Conservation (phyloP, 2,329 filamentous ascomycete genomes). For the Pseudogymnoascus sp. region DNA sequence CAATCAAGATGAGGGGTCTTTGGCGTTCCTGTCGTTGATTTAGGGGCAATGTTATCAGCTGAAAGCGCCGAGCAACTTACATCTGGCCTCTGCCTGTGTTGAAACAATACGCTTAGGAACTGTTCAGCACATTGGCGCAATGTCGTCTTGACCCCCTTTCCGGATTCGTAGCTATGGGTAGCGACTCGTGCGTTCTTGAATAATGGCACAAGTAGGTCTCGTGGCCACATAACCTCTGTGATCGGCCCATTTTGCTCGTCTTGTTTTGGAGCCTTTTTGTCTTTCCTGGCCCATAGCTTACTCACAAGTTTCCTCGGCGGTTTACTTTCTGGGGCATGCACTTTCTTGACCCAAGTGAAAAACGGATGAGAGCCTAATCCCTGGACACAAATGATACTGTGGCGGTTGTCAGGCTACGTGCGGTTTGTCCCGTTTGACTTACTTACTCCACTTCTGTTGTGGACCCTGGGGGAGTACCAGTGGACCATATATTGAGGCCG, state of each 20-base stretch:
- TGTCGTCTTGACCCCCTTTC: slow-evolving; percentile 14
- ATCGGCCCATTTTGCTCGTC: slow-evolving; percentile 1
- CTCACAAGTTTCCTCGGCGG: slow-evolving; percentile 8
- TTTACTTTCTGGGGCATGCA: not conserved
- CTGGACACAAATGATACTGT: slow-evolving; percentile 17
- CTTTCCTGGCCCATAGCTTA: slow-evolving; percentile 12
- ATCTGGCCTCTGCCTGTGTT: slow-evolving; percentile 14
- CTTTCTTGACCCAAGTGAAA: slow-evolving; percentile 17
- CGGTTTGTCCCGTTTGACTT: not conserved
- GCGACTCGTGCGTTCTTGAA: slow-evolving; percentile 17
- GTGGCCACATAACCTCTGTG: slow-evolving; percentile 16
- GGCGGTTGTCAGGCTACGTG: slow-evolving; percentile 4
- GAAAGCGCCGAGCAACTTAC: slow-evolving; percentile 5
- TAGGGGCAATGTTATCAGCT: not conserved
- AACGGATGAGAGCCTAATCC: slow-evolving; percentile 14
- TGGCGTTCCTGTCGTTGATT: slow-evolving; percentile 12
- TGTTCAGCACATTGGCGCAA: slow-evolving; percentile 14
- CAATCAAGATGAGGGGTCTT: slow-evolving; percentile 17
- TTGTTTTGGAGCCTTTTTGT: not conserved
- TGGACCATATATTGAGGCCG: slow-evolving; percentile 17
- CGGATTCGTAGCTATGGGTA: slow-evolving; percentile 19
- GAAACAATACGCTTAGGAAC: slow-evolving; percentile 15
- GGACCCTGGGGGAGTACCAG: slow-evolving; percentile 12
- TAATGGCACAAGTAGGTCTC: slow-evolving; percentile 15
- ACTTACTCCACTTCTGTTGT: slow-evolving; percentile 15